phyloP scores from a whole-genome alignment of 306 rosid species.

The Acmispon strigosus region DNA sequence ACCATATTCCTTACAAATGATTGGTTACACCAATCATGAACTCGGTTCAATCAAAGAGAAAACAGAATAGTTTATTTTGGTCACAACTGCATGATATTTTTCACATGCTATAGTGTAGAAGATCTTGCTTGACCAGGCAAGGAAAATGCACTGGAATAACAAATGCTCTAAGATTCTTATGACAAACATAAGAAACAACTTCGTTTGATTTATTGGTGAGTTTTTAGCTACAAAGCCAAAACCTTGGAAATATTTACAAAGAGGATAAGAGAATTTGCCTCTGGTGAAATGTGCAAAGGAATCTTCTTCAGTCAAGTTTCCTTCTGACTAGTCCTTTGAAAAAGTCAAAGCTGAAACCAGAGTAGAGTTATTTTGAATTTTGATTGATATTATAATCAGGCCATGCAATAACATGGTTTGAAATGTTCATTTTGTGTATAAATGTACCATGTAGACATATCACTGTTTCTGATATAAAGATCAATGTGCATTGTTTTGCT shows the following conservation, averaged over 20 bases:
- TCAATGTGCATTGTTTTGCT: neutral
- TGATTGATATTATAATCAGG: slow-evolving; percentile 1
- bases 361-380: slow-evolving; percentile 10
- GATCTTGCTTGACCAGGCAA: slow-evolving; percentile 11
- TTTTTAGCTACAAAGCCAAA: neutral
- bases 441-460: neutral
- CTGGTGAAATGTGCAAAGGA: slow-evolving; percentile 22
- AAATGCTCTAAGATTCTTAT: neutral
- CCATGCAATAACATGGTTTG: slow-evolving; percentile 10
- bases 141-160: neutral
- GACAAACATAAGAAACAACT: neutral
- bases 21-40: slow-evolving; percentile 25
- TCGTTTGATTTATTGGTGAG: neutral
- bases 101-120: slow-evolving; percentile 7
- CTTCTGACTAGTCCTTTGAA: slow-evolving; percentile 71
- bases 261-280: slow-evolving; percentile 14
- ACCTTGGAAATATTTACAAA: slow-evolving; percentile 19
- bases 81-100: neutral
- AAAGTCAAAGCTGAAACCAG: slow-evolving; percentile 65
- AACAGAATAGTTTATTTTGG: neutral
- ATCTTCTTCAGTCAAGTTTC: slow-evolving; percentile 51
- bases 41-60: neutral
- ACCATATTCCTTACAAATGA: slow-evolving; percentile 25
- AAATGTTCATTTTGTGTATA: neutral
- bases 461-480: slow-evolving; percentile 11